These are phyloP conservation scores for Colletotrichum eremochloae DNA, from an alignment of 2,329 filamentous ascomycete genomes.

Conservation along the genomic window DNA sequence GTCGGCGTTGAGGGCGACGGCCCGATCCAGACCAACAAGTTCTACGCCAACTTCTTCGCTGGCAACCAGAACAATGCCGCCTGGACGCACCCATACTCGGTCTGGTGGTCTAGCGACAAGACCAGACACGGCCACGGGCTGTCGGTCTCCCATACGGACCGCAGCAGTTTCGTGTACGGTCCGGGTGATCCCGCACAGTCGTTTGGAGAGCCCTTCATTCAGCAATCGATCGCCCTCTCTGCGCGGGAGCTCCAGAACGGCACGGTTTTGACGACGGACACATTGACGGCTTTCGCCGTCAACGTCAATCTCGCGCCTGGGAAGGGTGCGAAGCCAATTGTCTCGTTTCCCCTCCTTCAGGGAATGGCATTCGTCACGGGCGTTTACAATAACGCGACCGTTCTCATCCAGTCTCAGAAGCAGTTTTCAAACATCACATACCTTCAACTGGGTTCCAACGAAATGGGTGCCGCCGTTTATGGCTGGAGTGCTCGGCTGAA, in stretches of 20 bases:
- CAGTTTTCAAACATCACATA: slow-evolving; percentile 73
- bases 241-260: slow-evolving; percentile 73
- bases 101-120: slow-evolving; percentile 70
- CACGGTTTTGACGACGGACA: slow-evolving; percentile 63
- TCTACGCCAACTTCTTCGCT: slow-evolving; percentile 79
- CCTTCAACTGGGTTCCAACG: slow-evolving; percentile 15
- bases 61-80: slow-evolving; percentile 72
- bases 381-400: slow-evolving; percentile 74
- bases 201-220: slow-evolving; percentile 46
- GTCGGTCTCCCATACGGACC: slow-evolving; percentile 75
- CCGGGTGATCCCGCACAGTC: slow-evolving; percentile 73
- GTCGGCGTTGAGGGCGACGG: slow-evolving; percentile 38
- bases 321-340: slow-evolving; percentile 60
- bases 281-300: slow-evolving; percentile 63
- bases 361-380: slow-evolving; percentile 85
- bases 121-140: slow-evolving; percentile 67
- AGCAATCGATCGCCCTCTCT: slow-evolving; percentile 80
- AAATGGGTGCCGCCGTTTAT: slow-evolving; percentile 66
- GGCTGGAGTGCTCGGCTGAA: slow-evolving; percentile 50
- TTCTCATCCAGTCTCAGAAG: slow-evolving; percentile 75
- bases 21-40: slow-evolving; percentile 76
- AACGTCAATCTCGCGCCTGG: slow-evolving; percentile 71
- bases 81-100: slow-evolving; percentile 77
- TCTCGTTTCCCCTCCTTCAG: slow-evolving; percentile 82
- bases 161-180: slow-evolving; percentile 72